These are phyloP conservation scores for Beauveria pseudobassiana DNA, from an alignment of 2,329 filamentous ascomycete genomes.

Conservation along the genomic window DNA sequence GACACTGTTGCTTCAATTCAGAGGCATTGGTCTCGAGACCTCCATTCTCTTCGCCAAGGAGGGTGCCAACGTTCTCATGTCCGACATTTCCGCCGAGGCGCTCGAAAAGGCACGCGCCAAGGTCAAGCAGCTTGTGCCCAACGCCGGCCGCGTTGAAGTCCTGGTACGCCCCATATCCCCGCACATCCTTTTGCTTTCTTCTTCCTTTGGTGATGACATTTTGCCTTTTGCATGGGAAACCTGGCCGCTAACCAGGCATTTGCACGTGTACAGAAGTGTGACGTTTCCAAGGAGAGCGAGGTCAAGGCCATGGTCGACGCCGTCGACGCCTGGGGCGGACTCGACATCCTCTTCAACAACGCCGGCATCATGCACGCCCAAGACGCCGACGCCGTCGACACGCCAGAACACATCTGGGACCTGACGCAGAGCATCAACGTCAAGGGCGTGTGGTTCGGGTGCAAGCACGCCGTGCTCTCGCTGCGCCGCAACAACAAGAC, in stretches of 20 bases:
- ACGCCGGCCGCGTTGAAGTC: constrained; percentile 53
- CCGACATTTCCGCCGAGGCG: constrained; percentile 73
- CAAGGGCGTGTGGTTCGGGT: constrained; percentile 96
- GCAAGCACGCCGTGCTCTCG: constrained; percentile 81
- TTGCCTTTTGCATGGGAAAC: too few species aligned
- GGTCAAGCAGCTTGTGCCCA: constrained; percentile 63
- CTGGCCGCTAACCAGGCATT: not conserved
- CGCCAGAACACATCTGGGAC: constrained; percentile 88
- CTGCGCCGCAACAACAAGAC: constrained; percentile 75
- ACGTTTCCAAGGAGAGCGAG: constrained; percentile 80
- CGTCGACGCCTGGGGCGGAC: constrained; percentile 76
- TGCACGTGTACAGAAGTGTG: constrained; percentile 36
- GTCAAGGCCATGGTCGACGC: constrained; percentile 67
- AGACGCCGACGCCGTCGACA: constrained; percentile 73
- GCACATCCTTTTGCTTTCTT: not conserved
- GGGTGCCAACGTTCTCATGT: constrained; percentile 77
- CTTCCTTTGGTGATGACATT: not conserved
- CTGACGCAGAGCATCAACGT: constrained; percentile 91
- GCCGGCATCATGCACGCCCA: constrained; percentile 92
- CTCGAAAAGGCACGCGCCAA: constrained; percentile 71
- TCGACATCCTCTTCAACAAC: constrained; percentile 96
- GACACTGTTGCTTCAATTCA: constrained; percentile 25
- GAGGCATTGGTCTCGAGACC: constrained; percentile 90
- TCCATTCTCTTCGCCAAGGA: constrained; percentile 83
- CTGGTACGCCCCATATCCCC: constrained; percentile 28